These are phyloP conservation scores for Microthlaspi erraticum DNA, from an alignment of 345 rosid genomes.

Conservation along the genomic window DNA sequence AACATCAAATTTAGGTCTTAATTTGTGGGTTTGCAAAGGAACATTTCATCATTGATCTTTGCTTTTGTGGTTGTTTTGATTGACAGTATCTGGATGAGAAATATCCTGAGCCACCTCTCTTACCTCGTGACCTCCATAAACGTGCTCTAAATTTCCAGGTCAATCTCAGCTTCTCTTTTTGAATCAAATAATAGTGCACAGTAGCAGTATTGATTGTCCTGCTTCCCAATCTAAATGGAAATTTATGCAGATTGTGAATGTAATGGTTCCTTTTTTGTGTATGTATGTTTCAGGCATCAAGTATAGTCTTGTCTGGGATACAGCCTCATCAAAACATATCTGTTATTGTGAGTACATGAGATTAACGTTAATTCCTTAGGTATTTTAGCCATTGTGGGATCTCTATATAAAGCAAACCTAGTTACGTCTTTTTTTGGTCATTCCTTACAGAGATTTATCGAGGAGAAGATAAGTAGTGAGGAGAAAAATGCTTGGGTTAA, in stretches of 20 bases:
- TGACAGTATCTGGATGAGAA: slow-evolving; percentile 82
- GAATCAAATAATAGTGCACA: background rate
- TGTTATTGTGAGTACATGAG: slow-evolving; percentile 56
- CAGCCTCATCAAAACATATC: slow-evolving; percentile 78
- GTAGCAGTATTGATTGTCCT: background rate
- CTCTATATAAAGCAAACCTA: slow-evolving; percentile 4
- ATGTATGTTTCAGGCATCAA: slow-evolving; percentile 59
- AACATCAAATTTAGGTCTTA: background rate
- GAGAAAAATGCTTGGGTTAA: slow-evolving; percentile 60
- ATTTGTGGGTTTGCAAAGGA: background rate
- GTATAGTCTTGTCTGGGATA: slow-evolving; percentile 74
- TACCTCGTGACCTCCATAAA: slow-evolving; percentile 66
- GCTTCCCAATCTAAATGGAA: background rate
- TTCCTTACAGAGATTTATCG: slow-evolving; percentile 56
- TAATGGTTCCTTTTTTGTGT: background rate
- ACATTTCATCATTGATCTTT: slow-evolving; percentile 1
- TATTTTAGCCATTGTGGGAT: background rate
- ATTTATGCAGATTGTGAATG: background rate
- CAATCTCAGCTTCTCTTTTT: background rate
- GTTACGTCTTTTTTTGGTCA: background rate
- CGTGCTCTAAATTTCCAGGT: slow-evolving; percentile 80
- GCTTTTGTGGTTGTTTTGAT: background rate
- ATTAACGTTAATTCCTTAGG: background rate
- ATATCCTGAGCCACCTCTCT: slow-evolving; percentile 69
- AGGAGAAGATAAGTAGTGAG: slow-evolving; percentile 56